Conservation (phyloP, 345 rosid species). For the Ceriops tagal region DNA sequence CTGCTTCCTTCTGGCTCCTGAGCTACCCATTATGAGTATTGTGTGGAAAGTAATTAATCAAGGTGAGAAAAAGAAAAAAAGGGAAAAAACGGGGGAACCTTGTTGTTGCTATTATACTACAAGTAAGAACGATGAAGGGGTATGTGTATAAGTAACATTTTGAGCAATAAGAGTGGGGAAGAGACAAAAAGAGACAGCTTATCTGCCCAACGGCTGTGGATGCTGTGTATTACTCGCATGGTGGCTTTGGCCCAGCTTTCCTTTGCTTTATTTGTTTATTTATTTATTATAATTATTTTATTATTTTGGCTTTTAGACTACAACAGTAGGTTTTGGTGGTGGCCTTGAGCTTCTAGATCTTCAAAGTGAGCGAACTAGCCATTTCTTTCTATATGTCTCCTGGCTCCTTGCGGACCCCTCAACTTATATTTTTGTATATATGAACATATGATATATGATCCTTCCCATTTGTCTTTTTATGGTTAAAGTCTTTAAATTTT, state of each 20-base stretch:
- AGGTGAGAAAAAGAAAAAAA: background rate
- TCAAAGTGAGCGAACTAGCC: slow-evolving; percentile 13
- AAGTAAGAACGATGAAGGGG: background rate
- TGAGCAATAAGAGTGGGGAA: background rate
- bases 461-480: slow-evolving; percentile 19
- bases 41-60: background rate
- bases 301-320: slow-evolving; percentile 1
- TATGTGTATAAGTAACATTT: background rate
- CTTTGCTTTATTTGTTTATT: slow-evolving; percentile 27
- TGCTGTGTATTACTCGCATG: slow-evolving; percentile 24
- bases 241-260: slow-evolving; percentile 30
- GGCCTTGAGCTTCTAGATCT: background rate
- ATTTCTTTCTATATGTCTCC: background rate
- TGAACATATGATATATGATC: background rate
- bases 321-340: no score
- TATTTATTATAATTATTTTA: slow-evolving; percentile 20
- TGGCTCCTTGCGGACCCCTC: background rate
- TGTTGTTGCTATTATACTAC: background rate
- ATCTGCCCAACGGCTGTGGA: slow-evolving; percentile 51
- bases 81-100: background rate
- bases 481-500: slow-evolving; percentile 18
- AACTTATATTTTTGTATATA: no score
- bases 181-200: slow-evolving; percentile 62
- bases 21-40: slow-evolving; percentile 20
- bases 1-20: slow-evolving; percentile 50